Percentiles rank a stretch among this genome's conserved stretches.
These are phyloP conservation scores for Lachancea quebecensis DNA, from an alignment of 805 yeast genomes.

Conservation along the genomic window DNA sequence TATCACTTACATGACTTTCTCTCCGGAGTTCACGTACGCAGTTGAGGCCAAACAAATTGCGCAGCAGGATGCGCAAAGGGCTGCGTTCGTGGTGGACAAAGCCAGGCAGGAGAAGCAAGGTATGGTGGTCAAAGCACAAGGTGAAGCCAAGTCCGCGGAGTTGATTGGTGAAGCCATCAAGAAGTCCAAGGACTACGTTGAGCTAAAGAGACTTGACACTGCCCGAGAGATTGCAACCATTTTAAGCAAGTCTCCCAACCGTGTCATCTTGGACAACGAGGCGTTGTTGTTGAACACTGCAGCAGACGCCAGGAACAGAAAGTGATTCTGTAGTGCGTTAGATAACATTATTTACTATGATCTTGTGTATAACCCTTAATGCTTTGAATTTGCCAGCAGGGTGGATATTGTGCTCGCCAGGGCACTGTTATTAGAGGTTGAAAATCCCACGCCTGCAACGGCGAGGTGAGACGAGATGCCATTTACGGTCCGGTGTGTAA, in stretches of 20 bases:
- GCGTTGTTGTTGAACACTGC: constrained; percentile 85
- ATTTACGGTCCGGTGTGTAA: too few relatives aligned
- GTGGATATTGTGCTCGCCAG: neutral
- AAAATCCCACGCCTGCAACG: too few relatives aligned
- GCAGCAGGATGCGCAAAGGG: constrained; percentile 98
- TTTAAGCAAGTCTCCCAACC: constrained; percentile 82
- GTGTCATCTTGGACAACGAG: constrained; percentile 84
- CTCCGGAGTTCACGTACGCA: constrained; percentile 95
- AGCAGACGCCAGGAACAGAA: constrained; percentile 56
- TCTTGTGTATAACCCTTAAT: constrained; percentile 8
- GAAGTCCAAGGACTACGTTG: constrained; percentile 92
- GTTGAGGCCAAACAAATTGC: constrained; percentile 99
- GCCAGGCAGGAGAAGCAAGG: constrained; percentile 98
- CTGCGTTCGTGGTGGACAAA: constrained; percentile 93
- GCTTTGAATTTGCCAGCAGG: constrained; percentile 1
- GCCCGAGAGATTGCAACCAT: constrained; percentile 92
- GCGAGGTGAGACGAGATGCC: too few relatives aligned
- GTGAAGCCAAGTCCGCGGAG: constrained; percentile 97
- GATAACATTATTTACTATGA: constrained; percentile 6
- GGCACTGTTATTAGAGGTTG: too few relatives aligned
- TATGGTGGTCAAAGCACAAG: constrained; percentile 92
- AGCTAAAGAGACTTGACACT: constrained; percentile 92
- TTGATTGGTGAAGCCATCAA: constrained; percentile 98
- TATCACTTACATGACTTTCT: constrained; percentile 91
- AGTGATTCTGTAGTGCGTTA: constrained; percentile 10